Conservation (phyloP, 1,284 basidiomycete genomes). For the Coriolopsis trogii region DNA sequence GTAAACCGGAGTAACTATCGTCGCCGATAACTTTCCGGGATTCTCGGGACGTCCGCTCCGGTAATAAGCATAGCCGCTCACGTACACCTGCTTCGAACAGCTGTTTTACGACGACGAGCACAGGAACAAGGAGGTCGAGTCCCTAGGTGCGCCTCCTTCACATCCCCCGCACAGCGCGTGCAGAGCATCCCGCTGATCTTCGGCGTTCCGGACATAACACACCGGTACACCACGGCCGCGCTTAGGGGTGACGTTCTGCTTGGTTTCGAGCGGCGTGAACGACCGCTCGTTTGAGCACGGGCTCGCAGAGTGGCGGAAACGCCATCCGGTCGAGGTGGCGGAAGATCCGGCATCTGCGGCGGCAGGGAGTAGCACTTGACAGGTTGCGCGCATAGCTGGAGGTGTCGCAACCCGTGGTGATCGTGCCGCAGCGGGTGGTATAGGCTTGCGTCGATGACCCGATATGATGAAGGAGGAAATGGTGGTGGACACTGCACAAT, state of each 20-base stretch:
- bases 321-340: constrained; percentile 38
- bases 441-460: too few species aligned
- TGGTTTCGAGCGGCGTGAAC: constrained; percentile 56
- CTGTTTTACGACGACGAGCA: constrained; percentile 86
- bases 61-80: too few species aligned
- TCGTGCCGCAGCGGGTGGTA: too few species aligned
- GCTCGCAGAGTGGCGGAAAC: constrained; percentile 61
- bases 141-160: constrained; percentile 54
- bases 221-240: too few species aligned
- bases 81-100: constrained; percentile 39
- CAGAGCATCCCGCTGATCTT: constrained; percentile 1
- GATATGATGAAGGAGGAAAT: too few species aligned
- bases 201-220: neutral
- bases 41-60: neutral
- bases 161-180: constrained; percentile 10
- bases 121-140: constrained; percentile 78
- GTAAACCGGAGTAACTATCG: constrained; percentile 18
- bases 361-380: neutral
- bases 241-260: constrained; percentile 72
- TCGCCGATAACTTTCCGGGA: neutral
- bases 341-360: constrained; percentile 27
- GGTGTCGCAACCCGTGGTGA: too few species aligned
- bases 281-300: constrained; percentile 62
- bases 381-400: neutral
- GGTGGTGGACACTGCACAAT: too few species aligned